Base-by-base conservation (phyloP, 1,284 basidiomycete genomes). In the Cryptococcus maquisensis region DNA sequence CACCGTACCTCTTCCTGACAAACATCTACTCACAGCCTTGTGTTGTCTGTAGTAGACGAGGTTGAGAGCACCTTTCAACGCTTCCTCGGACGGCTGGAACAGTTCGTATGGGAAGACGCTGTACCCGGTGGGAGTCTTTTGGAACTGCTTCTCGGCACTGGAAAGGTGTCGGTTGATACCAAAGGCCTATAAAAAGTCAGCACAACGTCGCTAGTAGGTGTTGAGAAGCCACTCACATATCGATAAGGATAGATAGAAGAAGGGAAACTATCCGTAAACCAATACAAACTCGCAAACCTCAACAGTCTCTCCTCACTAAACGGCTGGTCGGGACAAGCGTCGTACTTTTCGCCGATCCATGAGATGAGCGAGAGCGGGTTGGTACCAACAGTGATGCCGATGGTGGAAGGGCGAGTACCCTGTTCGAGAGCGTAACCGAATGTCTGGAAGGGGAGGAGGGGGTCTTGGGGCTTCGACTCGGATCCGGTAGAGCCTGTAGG, bases 291-390 rank as follows among this genome's bases (percentile, higher is more conserved):
- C 23, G 74, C 57, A 43, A 70, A 72, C n/a, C 69, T 66, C 43
- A 77, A 65, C 23, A 77, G 64, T 3, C 64, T 65, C 35, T 69
- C 62, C 41, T 62, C 12, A 13, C 60, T 45, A 2, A 61, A 72
- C 21, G 60, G 61, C 13, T 62, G 54, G 51, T 77, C 74, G 4
- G 73, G 72, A 76, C 77, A 78, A 7, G 66, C 67, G 36, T 66
- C 55, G 51, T 67, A 70, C 61, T 79, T 79, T 50, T 79, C 78
- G 3, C 70, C 77, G 37, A 79, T 69, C 75, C 75, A 79, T 2
- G 76, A 70, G 13, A 79, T 68, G 0, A 76, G 57, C 0, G 76
- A 67, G 23, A 76, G 52, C 0, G 78, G 78, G 3, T 66, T 73
- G 16, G 65, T 64, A n/a, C 69, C 69, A 4, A 78, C 63, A 0